Evolutionary conservation across 495 filamentous ascomycete genomes (phyloP).

Genomic region (Hyaloscypha finlandica): DNA sequence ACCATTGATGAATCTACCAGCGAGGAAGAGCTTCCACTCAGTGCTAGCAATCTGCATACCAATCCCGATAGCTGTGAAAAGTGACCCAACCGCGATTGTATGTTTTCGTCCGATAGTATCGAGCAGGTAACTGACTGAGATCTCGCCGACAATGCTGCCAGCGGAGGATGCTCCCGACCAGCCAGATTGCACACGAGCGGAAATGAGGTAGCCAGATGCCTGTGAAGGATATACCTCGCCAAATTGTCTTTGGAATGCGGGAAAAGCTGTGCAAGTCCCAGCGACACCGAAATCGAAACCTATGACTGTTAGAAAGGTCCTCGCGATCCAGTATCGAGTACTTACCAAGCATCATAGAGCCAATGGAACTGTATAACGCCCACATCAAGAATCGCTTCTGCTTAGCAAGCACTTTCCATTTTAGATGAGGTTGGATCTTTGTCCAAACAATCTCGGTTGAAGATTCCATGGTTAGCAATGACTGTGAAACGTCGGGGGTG

Average conservation of each 20-base stretch:
- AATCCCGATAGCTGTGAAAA: not conserved
- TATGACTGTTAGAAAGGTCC: not conserved
- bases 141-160: not conserved
- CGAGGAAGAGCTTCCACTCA: not conserved
- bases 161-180: not conserved
- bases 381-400: no score
- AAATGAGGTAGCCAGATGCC: not conserved
- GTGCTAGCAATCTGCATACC: not conserved
- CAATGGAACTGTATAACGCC: no score
- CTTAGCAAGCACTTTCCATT: no score
- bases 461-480: no score
- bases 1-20: conserved; percentile 2
- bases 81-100: not conserved
- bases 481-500: no score
- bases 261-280: not conserved
- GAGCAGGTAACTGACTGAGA: not conserved
- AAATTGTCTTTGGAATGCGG: not conserved
- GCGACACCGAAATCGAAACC: not conserved
- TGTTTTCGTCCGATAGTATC: not conserved
- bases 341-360: no score
- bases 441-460: no score
- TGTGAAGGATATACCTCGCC: not conserved
- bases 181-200: not conserved
- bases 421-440: no score
- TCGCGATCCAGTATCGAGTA: no score